Base-by-base conservation (phyloP, 1,284 basidiomycete species). In the Ganoderma lingzhi region DNA sequence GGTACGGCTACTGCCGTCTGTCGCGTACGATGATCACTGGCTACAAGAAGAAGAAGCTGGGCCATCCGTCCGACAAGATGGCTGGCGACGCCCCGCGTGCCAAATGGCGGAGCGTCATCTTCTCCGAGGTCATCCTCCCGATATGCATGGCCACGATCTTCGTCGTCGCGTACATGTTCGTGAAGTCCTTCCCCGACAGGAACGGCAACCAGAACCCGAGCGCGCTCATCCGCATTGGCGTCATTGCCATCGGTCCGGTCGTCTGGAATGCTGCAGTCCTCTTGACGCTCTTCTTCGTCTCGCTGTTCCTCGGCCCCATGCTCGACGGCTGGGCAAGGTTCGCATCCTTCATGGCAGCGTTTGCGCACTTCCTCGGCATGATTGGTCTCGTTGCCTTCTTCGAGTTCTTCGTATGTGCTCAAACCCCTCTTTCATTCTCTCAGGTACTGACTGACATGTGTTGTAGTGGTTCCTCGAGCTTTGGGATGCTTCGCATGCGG, bases 11-110 rank as follows among this genome's bases (percentile, higher is more conserved):
- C 82, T 98, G 96, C 80, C 93, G 96, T 76, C 88, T 98, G 70
- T 97, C 96, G 48, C 86, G 96, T 74, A 98, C 97, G 14, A 93
- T 96, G 88, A 96, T 98, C 76, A 98, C 97, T 45, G 97, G 96
- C 71, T 98, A 96, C 87, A 98, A 98, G 90, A 95, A 97, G 87
- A 98, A 98, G 88, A 93, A 96, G 78, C 88, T 98, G 10, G 96
- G 96, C 6, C 93, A 97, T 76, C 97, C 97, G 6, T 97, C 96
- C 0, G 96, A 98, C 82, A 98, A 98, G 83, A 84, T 98, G 59
- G 96, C 96, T 42, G 90, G 93, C 62, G 97, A 98, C 79, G 90
- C 96, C 44, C 95, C 96, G 32, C 92, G 96, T 76, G 96, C 96
- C 10, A 87, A 88, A 15, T 97, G 96, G 96, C 87, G 86, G 75